Percentiles rank a stretch among this genome's conserved stretches.
Evolutionary conservation across 805 yeast genomes (phyloP).

Genomic region (Myxozyma nipponensis): DNA sequence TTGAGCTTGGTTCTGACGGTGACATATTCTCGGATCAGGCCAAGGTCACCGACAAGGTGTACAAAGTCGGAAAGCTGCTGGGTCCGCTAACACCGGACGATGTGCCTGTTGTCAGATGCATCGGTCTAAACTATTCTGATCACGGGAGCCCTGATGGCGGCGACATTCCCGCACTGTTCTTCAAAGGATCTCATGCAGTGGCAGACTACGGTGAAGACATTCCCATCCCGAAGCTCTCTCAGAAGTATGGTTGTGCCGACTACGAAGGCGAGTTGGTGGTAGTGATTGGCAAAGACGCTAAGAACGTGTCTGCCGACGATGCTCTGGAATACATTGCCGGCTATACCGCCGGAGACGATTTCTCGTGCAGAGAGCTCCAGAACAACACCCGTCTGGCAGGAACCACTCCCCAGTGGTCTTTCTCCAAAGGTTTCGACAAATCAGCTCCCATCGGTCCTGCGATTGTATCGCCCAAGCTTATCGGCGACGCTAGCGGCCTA

Average conservation of each 20-base stretch:
- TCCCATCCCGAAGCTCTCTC: slow-evolving; percentile 20
- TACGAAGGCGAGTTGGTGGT: slow-evolving; percentile 52
- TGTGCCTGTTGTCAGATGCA: slow-evolving; percentile 43
- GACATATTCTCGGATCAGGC: slow-evolving; percentile 18
- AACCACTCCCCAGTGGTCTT: slow-evolving; percentile 42
- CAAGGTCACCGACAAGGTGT: slow-evolving; percentile 12
- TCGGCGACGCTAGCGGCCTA: slow-evolving; percentile 1
- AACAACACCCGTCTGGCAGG: slow-evolving; percentile 42
- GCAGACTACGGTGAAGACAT: slow-evolving; percentile 21
- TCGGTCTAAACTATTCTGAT: slow-evolving; percentile 41
- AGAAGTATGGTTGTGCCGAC: slow-evolving; percentile 37
- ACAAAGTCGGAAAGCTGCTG: slow-evolving; percentile 32
- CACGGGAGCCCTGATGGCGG: slow-evolving; percentile 26
- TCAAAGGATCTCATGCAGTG: slow-evolving; percentile 19
- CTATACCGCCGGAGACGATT: slow-evolving; percentile 51
- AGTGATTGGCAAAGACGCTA: slow-evolving; percentile 48
- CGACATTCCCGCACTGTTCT: slow-evolving; percentile 23
- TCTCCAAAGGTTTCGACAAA: slow-evolving; percentile 51
- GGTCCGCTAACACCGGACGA: slow-evolving; percentile 40
- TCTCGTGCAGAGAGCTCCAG: slow-evolving; percentile 54
- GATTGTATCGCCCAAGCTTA: slow-evolving; percentile 39
- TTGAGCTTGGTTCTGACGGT: slow-evolving; percentile 9
- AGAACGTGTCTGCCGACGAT: slow-evolving; percentile 41
- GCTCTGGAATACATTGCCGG: slow-evolving; percentile 49
- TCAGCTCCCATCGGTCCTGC: slow-evolving; percentile 57